Evolutionary conservation across 805 yeast species (phyloP).

Genomic region (Teunomyces stri): DNA sequence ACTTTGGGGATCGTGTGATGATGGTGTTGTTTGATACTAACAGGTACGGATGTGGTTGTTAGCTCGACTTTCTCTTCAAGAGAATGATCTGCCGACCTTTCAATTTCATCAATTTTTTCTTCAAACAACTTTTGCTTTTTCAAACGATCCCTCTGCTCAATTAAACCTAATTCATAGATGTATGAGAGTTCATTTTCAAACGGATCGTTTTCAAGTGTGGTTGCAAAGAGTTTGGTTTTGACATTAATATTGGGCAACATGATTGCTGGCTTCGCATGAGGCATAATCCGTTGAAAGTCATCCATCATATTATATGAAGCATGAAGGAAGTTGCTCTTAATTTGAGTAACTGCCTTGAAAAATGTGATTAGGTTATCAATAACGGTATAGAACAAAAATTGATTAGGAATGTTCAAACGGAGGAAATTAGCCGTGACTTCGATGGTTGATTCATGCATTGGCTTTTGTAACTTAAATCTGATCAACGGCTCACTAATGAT

Average conservation of each 20-base stretch:
- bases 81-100: constrained; percentile 10
- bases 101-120: constrained; percentile 20
- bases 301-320: constrained; percentile 16
- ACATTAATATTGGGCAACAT: constrained; percentile 58
- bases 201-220: constrained; percentile 83
- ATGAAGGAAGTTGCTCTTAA: constrained; percentile 46
- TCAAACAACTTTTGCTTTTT: constrained; percentile 45
- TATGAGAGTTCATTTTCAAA: constrained; percentile 73
- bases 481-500: constrained; percentile 31
- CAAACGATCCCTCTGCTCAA: constrained; percentile 63
- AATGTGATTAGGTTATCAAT: constrained; percentile 74
- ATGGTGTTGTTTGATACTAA: not conserved
- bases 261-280: constrained; percentile 37
- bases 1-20: not conserved
- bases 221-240: constrained; percentile 52
- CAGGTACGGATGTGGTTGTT: not conserved
- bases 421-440: constrained; percentile 33
- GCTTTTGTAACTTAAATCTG: constrained; percentile 12
- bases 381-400: constrained; percentile 71
- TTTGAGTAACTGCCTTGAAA: constrained; percentile 64
- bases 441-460: constrained; percentile 10
- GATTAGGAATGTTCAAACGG: constrained; percentile 64
- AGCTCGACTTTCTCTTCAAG: constrained; percentile 11
- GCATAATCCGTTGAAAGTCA: constrained; percentile 33
- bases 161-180: constrained; percentile 60